Conservation (phyloP, 768 basidiomycete species). For the Grammothele lineata region DNA sequence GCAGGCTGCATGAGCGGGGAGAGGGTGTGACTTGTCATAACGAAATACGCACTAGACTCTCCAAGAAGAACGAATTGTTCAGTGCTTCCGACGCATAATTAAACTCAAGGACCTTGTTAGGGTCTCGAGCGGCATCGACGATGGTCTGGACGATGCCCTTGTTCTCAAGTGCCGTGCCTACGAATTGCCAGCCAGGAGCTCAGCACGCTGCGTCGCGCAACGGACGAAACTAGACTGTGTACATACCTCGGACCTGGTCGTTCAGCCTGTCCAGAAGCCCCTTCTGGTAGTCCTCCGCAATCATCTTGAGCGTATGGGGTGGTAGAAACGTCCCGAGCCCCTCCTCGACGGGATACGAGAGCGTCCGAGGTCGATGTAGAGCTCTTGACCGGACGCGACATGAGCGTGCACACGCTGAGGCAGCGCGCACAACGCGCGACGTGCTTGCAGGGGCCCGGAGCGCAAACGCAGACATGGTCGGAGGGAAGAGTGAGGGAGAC, state of each 20-base stretch:
- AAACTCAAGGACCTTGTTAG: slow-evolving; percentile 65
- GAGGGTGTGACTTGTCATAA: slow-evolving; percentile 14
- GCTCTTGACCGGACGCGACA: slow-evolving; percentile 25
- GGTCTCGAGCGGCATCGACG: slow-evolving; percentile 56
- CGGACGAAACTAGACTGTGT: too few relatives aligned
- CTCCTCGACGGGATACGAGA: slow-evolving; percentile 63
- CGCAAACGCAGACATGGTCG: slow-evolving; percentile 15
- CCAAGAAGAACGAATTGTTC: slow-evolving; percentile 95
- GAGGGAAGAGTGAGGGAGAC: background rate
- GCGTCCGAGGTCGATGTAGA: slow-evolving; percentile 47
- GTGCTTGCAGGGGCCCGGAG: slow-evolving; percentile 14
- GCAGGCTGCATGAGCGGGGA: background rate
- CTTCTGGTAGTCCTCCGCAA: slow-evolving; percentile 82
- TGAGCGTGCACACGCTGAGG: slow-evolving; percentile 9
- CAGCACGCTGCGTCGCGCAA: background rate
- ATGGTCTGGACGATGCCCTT: slow-evolving; percentile 68
- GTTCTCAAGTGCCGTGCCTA: slow-evolving; percentile 38
- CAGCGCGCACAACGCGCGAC: slow-evolving; percentile 13
- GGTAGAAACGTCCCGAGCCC: slow-evolving; percentile 81
- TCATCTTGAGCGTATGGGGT: slow-evolving; percentile 60
- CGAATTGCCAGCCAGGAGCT: slow-evolving; percentile 6
- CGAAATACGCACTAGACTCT: slow-evolving; percentile 64
- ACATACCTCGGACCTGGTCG: slow-evolving; percentile 64
- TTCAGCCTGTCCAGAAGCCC: slow-evolving; percentile 78
- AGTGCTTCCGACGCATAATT: slow-evolving; percentile 90